Percentiles rank a stretch among this genome's conserved stretches.
phyloP scores from a whole-genome alignment of 495 filamentous ascomycete species.

The Podospora pseudocomata region DNA sequence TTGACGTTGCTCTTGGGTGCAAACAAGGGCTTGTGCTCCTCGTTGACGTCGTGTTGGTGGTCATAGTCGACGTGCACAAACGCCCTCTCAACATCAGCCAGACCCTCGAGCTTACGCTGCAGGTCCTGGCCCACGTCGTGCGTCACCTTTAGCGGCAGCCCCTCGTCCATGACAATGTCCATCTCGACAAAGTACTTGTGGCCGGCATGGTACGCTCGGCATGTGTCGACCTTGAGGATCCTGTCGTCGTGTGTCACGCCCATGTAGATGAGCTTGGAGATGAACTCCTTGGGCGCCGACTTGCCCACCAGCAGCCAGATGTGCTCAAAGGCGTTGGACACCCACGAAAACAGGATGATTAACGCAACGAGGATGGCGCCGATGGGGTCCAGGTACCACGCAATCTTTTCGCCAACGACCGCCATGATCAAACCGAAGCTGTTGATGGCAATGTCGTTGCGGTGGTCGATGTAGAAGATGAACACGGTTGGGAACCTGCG shows the following conservation, averaged over 20 bases:
- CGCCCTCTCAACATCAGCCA: constrained; percentile 51
- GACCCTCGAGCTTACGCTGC: constrained; percentile 54
- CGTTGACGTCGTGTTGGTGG: constrained; percentile 44
- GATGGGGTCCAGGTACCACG: constrained; percentile 55
- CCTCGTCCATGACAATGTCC: constrained; percentile 55
- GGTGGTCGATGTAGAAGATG: constrained; percentile 55
- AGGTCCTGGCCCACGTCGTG: constrained; percentile 54
- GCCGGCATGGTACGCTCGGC: constrained; percentile 54
- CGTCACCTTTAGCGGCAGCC: constrained; percentile 45
- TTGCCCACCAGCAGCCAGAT: constrained; percentile 56
- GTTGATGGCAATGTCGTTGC: constrained; percentile 56
- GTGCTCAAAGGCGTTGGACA: constrained; percentile 53
- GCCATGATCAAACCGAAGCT: constrained; percentile 54
- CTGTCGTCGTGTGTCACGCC: constrained; percentile 51
- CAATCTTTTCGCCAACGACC: constrained; percentile 48
- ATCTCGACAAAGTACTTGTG: constrained; percentile 56
- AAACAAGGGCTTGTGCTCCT: constrained; percentile 55
- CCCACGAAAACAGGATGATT: constrained; percentile 54
- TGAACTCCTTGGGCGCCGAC: constrained; percentile 50
- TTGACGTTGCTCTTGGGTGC: constrained; percentile 34
- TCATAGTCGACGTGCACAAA: constrained; percentile 59
- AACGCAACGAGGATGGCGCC: constrained; percentile 54
- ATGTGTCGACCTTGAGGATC: constrained; percentile 54
- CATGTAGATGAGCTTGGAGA: constrained; percentile 57
- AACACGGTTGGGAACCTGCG: constrained; percentile 52